A percentile compares a stretch with the other conserved stretches of the same genome.
Evolutionary conservation across 805 yeast genomes (phyloP).

Genomic region (Candida orba): DNA sequence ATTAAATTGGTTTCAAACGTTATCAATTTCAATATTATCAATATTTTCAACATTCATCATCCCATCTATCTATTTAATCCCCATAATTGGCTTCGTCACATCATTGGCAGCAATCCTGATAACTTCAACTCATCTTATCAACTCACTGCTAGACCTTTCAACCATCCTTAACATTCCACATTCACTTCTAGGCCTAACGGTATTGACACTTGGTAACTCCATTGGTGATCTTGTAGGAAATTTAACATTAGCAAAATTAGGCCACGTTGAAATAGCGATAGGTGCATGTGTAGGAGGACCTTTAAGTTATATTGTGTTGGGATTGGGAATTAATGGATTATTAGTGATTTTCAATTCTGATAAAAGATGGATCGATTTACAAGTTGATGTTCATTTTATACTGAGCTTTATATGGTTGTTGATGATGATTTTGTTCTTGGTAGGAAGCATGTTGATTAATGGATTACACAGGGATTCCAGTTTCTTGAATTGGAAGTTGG

Average conservation of each 20-base stretch:
- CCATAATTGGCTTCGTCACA: constrained; percentile 55
- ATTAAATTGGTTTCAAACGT: not conserved
- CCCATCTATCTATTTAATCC: constrained; percentile 5
- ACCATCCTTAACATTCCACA: constrained; percentile 57
- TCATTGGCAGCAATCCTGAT: constrained; percentile 64
- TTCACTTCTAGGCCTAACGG: constrained; percentile 77
- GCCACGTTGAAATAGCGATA: constrained; percentile 84
- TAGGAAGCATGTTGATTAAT: constrained; percentile 11
- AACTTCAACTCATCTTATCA: constrained; percentile 65
- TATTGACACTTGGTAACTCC: constrained; percentile 90
- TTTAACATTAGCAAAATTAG: constrained; percentile 69
- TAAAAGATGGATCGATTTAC: constrained; percentile 7
- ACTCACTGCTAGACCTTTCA: constrained; percentile 54
- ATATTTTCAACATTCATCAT: not conserved
- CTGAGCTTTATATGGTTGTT: constrained; percentile 18
- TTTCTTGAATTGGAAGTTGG: constrained; percentile 19
- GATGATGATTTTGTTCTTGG: constrained; percentile 13
- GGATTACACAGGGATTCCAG: constrained; percentile 8
- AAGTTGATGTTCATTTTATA: constrained; percentile 18
- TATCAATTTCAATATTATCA: not conserved
- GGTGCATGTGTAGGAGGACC: constrained; percentile 97
- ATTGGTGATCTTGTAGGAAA: constrained; percentile 86
- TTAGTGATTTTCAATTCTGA: constrained; percentile 23
- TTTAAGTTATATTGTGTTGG: constrained; percentile 64
- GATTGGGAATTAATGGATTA: constrained; percentile 73